Evolutionary conservation across 225 moss, liverwort and hornwort genomes (phyloP).

Genomic region (Thuidium tamariscinum): DNA sequence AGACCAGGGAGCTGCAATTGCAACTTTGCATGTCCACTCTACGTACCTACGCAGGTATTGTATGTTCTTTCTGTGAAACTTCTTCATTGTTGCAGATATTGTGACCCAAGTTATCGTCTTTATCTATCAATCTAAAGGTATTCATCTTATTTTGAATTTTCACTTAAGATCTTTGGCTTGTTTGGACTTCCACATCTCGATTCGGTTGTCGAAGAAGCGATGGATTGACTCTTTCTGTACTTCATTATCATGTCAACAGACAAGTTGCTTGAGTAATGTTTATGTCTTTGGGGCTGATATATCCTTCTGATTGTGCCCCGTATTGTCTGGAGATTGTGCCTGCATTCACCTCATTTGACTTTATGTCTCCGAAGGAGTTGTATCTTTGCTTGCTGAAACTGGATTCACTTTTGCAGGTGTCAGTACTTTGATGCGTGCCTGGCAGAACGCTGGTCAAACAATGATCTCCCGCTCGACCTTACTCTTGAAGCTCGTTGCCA

Average conservation of each 20-base stretch:
- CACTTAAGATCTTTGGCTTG: not conserved
- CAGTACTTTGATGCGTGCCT: conserved; percentile 37
- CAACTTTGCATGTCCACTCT: conserved; percentile 39
- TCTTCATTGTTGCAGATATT: not conserved
- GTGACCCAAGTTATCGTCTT: not conserved
- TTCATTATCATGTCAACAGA: not conserved
- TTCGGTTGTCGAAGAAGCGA: not conserved
- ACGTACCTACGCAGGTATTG: conserved; percentile 26
- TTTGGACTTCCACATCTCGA: not conserved
- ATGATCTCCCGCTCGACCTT: conserved; percentile 29
- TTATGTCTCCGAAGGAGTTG: not conserved
- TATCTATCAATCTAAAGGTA: not conserved
- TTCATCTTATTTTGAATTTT: not conserved
- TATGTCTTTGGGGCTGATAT: not conserved
- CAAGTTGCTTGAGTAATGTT: not conserved
- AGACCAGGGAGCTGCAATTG: conserved; percentile 23
- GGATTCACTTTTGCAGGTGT: conserved; percentile 8
- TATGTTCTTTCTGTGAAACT: not conserved
- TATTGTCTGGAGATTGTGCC: not conserved
- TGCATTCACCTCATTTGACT: not conserved
- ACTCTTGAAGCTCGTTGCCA: conserved; percentile 34
- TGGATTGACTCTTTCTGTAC: not conserved
- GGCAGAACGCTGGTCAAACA: conserved; percentile 33
- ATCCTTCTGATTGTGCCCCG: not conserved
- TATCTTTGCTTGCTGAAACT: not conserved